Percentiles rank a stretch among this genome's conserved stretches.
phyloP scores from a whole-genome alignment of 23 red algal species.

The Gracilaria gracilis region DNA sequence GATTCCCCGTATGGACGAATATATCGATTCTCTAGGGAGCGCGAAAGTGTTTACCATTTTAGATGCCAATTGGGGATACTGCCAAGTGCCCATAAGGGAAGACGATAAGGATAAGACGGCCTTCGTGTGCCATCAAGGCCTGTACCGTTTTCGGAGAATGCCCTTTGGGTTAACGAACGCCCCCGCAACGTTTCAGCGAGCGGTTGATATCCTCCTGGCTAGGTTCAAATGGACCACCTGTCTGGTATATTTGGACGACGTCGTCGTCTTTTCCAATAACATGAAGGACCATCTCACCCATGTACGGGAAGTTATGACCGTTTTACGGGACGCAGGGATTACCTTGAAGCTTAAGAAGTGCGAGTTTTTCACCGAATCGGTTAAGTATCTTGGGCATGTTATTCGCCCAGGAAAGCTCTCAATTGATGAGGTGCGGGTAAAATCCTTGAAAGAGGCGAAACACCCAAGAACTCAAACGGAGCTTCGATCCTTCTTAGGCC shows the following conservation, averaged over 20 bases:
- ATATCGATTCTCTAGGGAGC: constrained; percentile 20
- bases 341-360: constrained; percentile 47
- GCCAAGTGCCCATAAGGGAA: neutral
- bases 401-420: constrained; percentile 28
- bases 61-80: neutral
- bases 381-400: constrained; percentile 44
- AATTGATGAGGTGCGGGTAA: neutral
- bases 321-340: constrained; percentile 1
- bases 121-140: neutral
- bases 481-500: constrained; percentile 17
- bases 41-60: neutral
- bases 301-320: neutral
- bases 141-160: neutral
- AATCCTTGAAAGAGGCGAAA: neutral
- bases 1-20: constrained; percentile 46
- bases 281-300: constrained; percentile 33
- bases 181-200: constrained; percentile 22
- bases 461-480: constrained; percentile 24
- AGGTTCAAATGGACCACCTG: neutral
- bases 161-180: constrained; percentile 19
- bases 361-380: constrained; percentile 19
- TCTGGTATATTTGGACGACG: constrained; percentile 23
- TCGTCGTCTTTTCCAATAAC: constrained; percentile 23
- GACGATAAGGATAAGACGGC: neutral
- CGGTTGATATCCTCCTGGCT: neutral